Evolutionary conservation across 2,329 filamentous ascomycete genomes (phyloP), one percentile per base, ranked within the genome.

Genomic region (Parastagonospora nodorum): DNA sequence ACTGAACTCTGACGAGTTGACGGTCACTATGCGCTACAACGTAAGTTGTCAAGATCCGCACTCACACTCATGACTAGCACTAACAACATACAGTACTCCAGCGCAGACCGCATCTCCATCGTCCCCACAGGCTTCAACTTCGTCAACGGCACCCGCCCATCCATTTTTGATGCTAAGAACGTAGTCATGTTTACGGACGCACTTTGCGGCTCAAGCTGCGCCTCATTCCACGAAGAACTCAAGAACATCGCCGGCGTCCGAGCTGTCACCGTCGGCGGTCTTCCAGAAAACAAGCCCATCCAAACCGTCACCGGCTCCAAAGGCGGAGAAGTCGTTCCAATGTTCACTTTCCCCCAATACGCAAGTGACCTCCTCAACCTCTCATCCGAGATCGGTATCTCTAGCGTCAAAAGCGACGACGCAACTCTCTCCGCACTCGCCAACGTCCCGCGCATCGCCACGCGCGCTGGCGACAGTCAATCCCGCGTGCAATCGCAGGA

Each of bases 271-370:
- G 74, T 85, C 28, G 86, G 86, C 12, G 86, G 86, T 2, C 79
- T 81, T 1, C 84, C 85, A 0, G 64, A 72, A 11, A 66, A 75
- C 1, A 68, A 65, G 4, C 78, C 80, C 1, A 87, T 88, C 74
- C 84, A 88, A 73, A 80, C 78, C 4, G 77, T 87, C 24, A 83
- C 84, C 5, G 86, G 85, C 19, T 79, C 82, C 37, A 84, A 86
- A 60, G 86, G 85, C 27, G 68, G 72, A 2, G 70, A 73, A 59
- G 64, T 69, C 35, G 56, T 60, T 19, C 55, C 61, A 11, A 44
- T 69, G 14, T 37, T 45, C 29, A 29, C 38, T 5, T 61, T 67
- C 42, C 54, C 61, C 14, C 15, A 45, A 2, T 60, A 48, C 41
- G 67, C 62, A n/a, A 29, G 47, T 9, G 19, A 28, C 8, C 43